phyloP scores from a whole-genome alignment of 192 early-diverging fungal genomes.

The Backusella liffmaniae region DNA sequence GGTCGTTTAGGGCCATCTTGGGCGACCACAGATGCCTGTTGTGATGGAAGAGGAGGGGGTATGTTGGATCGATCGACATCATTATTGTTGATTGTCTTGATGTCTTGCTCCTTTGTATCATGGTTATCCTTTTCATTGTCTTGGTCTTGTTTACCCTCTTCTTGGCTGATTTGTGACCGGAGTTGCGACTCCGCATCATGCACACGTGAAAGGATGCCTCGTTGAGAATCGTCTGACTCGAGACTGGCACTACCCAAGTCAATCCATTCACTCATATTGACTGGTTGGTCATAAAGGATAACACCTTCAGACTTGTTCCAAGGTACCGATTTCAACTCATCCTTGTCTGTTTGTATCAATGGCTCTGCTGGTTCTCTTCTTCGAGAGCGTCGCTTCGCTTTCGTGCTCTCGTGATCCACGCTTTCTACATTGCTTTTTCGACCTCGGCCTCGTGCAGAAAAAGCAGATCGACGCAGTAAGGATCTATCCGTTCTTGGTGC shows the following conservation, averaged over 20 bases:
- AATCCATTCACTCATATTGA: constrained; percentile 35
- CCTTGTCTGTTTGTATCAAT: neutral
- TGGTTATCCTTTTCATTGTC: neutral
- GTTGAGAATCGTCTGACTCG: constrained; percentile 21
- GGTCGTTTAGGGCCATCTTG: neutral
- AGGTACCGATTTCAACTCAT: neutral
- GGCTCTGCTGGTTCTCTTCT: neutral
- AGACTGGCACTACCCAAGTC: constrained; percentile 30
- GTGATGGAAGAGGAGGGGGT: neutral
- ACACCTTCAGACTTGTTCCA: constrained; percentile 19
- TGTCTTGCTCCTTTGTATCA: neutral
- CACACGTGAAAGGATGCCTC: constrained; percentile 34
- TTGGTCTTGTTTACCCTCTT: neutral
- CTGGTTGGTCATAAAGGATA: constrained; percentile 28
- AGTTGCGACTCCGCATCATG: constrained; percentile 36
- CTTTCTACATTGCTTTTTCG: constrained; percentile 1
- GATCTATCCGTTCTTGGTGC: constrained; percentile 9
- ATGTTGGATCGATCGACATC: neutral
- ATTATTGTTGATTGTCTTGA: neutral
- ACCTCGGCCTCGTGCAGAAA: constrained; percentile 13
- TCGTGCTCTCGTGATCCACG: neutral
- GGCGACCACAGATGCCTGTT: neutral
- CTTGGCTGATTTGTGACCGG: constrained; percentile 16
- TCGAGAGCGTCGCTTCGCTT: neutral
- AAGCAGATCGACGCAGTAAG: constrained; percentile 13